Evolutionary conservation across 2,329 filamentous ascomycete genomes (phyloP).

Genomic region (Phaeosphaeriaceae sp.): DNA sequence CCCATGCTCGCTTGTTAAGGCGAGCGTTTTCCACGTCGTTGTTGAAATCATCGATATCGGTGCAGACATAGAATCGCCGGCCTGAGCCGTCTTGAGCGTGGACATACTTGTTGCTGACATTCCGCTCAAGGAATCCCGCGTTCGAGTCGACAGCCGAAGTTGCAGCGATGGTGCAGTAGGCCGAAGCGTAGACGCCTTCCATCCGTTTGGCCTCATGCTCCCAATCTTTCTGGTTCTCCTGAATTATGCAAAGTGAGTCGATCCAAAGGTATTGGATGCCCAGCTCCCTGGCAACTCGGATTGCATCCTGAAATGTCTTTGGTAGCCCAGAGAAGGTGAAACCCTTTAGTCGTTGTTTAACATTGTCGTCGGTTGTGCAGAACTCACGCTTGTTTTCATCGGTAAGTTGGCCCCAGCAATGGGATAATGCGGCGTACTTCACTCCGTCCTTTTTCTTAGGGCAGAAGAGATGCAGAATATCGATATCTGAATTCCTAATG

Average conservation of each 20-base stretch:
- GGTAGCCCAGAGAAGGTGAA: conserved; percentile 17
- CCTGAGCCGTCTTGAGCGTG: conserved; percentile 8
- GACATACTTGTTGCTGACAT: conserved; percentile 8
- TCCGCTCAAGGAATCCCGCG: conserved; percentile 21
- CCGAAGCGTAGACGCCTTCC: conserved; percentile 3
- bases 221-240: conserved; percentile 6
- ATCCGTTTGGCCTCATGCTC: conserved; percentile 2
- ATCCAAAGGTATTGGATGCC: conserved; percentile 14
- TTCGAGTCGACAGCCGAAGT: conserved; percentile 15
- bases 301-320: conserved; percentile 11
- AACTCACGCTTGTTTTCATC: conserved; percentile 8
- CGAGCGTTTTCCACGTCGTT: conserved; percentile 11
- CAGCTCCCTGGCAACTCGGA: not conserved
- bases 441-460: conserved; percentile 6
- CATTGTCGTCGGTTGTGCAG: conserved; percentile 19
- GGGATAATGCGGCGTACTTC: conserved; percentile 20
- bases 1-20: too few species aligned
- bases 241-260: conserved; percentile 11
- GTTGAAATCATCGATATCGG: conserved; percentile 19
- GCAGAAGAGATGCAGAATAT: conserved; percentile 15
- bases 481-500: conserved; percentile 10
- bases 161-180: conserved; percentile 9
- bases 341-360: conserved; percentile 3
- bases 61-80: conserved; percentile 14
- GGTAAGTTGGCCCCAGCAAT: conserved; percentile 22